These are phyloP conservation scores for Leptographium radiaticola DNA, from an alignment of 2,329 filamentous ascomycete genomes.

Conservation along the genomic window DNA sequence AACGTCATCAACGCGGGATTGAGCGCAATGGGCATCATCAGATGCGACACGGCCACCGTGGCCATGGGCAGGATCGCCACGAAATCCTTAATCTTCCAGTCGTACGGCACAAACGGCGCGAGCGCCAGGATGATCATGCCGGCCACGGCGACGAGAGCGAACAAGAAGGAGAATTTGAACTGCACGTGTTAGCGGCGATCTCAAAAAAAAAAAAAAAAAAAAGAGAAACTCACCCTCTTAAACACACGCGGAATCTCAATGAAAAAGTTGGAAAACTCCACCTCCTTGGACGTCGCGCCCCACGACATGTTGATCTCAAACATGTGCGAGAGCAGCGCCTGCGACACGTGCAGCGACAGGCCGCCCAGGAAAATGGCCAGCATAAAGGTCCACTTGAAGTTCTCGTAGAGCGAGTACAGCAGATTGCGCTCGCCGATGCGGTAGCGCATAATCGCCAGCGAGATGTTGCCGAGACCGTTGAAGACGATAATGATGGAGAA, in stretches of 20 bases:
- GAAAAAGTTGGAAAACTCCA: constrained; percentile 71
- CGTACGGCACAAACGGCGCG: constrained; percentile 49
- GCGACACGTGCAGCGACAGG: constrained; percentile 65
- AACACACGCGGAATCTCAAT: constrained; percentile 70
- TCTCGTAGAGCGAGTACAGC: constrained; percentile 42
- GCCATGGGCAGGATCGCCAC: constrained; percentile 67
- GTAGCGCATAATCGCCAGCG: constrained; percentile 61
- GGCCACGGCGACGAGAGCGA: constrained; percentile 43
- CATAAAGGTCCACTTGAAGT: constrained; percentile 62
- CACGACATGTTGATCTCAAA: constrained; percentile 78
- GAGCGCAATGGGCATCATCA: constrained; percentile 57
- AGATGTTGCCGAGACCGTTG: constrained; percentile 59
- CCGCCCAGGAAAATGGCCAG: constrained; percentile 75
- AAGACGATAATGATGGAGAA: constrained; percentile 71
- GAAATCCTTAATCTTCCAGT: constrained; percentile 56
- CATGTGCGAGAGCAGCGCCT: constrained; percentile 70
- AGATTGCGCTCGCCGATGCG: constrained; percentile 52
- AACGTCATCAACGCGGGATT: constrained; percentile 75
- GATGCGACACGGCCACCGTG: constrained; percentile 54
- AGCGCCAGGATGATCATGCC: constrained; percentile 53
- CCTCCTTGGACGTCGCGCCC: constrained; percentile 76
- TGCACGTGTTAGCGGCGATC: constrained; percentile 13
- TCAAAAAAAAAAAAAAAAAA: constrained; percentile 16
- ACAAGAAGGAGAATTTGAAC: constrained; percentile 62
- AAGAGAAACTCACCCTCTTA: constrained; percentile 50